Base-by-base conservation (phyloP, 225 moss, liverwort and hornwort genomes). In the Antitrichia curtipendula region DNA sequence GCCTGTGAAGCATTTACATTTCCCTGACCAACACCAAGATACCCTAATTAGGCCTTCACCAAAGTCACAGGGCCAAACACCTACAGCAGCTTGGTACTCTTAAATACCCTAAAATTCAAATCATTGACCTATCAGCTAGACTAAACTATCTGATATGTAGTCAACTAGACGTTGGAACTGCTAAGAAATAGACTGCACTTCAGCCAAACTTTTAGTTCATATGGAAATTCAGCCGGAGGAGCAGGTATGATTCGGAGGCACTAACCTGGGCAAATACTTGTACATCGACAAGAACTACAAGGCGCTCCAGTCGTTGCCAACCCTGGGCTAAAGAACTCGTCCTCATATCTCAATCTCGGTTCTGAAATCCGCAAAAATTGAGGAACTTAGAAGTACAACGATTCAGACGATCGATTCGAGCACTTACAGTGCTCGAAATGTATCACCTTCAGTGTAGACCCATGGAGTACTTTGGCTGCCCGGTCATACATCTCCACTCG, bases 271-370 rank as follows among this genome's bases (percentile, higher is more conserved):
- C 86, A 80, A 95, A 81, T 34, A 91, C 95, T 78, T 90, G 93
- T 34, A 96, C 93, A 82, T 97, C 97, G 61, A 97, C 90, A 45
- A 96, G 88, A 86, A 95, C 84, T 50, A 94, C 94, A 28, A 97
- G 87, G 21, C 95, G 96, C 87, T 97, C 95, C 86, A 96, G 83
- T 75, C 91, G 91, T 89, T 92, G 91, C 89, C 94, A 91, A 86
- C 89, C 89, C 62, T 81, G 60, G 19, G 80, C 88, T 62, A 87
- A 50, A 56, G 68, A 84, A 78, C 69, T 91, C 52, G 89, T 90
- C 97, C 91, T 96, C 96, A 96, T 96, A 28, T 82, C 94, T 88
- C 80, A 73, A 64, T 69, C 78, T n/a, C 75, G 45, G 54, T 23
- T 63, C 54, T 71, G 60, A 57, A 32, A 50, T 87, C 40, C 25